phyloP scores from a whole-genome alignment of 2,329 filamentous ascomycete genomes.

The Xylaria multiplex region DNA sequence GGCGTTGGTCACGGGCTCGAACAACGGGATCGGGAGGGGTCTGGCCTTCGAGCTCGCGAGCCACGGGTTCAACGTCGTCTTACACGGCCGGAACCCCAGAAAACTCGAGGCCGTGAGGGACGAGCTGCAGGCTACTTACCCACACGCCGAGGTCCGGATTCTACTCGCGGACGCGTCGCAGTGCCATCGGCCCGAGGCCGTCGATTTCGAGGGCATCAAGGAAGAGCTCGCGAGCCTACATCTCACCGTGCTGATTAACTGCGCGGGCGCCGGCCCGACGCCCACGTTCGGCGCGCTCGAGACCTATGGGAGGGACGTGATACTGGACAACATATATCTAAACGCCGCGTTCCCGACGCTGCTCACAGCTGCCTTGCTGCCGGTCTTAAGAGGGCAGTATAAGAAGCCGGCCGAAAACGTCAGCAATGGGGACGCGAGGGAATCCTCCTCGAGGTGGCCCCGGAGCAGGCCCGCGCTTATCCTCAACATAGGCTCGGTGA shows the following conservation, averaged over 20 bases:
- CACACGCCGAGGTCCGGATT: conserved; percentile 50
- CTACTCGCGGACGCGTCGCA: conserved; percentile 56
- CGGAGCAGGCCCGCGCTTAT: conserved; percentile 35
- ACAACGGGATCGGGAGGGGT: conserved; percentile 61
- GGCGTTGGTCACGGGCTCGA: conserved; percentile 61
- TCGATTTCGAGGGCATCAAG: conserved; percentile 31
- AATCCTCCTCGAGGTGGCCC: neutral
- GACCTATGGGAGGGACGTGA: conserved; percentile 48
- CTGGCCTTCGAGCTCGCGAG: conserved; percentile 60
- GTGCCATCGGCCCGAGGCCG: conserved; percentile 31
- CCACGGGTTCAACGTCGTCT: conserved; percentile 64
- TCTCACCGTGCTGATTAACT: conserved; percentile 63
- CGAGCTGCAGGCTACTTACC: conserved; percentile 52
- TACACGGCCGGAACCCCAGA: conserved; percentile 60
- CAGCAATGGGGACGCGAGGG: neutral
- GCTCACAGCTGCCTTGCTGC: conserved; percentile 38
- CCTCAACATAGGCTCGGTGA: conserved; percentile 39
- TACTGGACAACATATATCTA: conserved; percentile 54
- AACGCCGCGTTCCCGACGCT: conserved; percentile 49
- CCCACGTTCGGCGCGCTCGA: conserved; percentile 49
- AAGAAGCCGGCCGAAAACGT: neutral
- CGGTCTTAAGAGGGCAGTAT: conserved; percentile 33
- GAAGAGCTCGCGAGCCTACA: conserved; percentile 47
- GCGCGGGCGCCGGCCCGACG: conserved; percentile 56
- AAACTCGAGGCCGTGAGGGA: conserved; percentile 55